Conservation (phyloP, 2,329 filamentous ascomycete genomes). For the Magnaporthales sp. region DNA sequence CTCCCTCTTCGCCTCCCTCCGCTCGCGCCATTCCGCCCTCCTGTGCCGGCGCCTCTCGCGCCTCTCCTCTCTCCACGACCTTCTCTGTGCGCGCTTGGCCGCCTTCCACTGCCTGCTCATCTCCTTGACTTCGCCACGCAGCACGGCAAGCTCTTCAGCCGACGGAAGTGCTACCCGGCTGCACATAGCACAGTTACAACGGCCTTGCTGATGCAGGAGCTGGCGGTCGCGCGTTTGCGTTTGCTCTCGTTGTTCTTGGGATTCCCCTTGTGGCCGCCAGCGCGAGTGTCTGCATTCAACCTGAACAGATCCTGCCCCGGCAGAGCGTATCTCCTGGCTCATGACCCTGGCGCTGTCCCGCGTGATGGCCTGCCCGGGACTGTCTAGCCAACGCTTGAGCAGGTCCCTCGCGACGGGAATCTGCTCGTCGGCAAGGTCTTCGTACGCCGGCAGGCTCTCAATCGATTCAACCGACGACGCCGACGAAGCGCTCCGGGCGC, state of each 20-base stretch:
- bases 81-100: slow-evolving; percentile 26
- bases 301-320: slow-evolving; percentile 12
- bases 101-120: slow-evolving; percentile 35
- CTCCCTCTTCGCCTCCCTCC: slow-evolving; percentile 11
- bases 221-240: slow-evolving; percentile 1
- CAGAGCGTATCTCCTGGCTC: slow-evolving; percentile 32
- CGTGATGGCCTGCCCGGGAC: slow-evolving; percentile 40
- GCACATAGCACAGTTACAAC: slow-evolving; percentile 1
- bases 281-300: not conserved
- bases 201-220: slow-evolving; percentile 7
- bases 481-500: slow-evolving; percentile 23
- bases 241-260: not conserved
- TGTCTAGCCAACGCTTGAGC: slow-evolving; percentile 38
- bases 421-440: slow-evolving; percentile 39
- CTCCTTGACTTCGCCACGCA: slow-evolving; percentile 35
- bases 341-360: slow-evolving; percentile 32
- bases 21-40: slow-evolving; percentile 18
- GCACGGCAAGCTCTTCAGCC: slow-evolving; percentile 21
- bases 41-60: slow-evolving; percentile 22
- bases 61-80: slow-evolving; percentile 20
- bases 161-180: not conserved
- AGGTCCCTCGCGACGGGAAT: slow-evolving; percentile 35
- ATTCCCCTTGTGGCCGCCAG: not conserved
- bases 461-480: slow-evolving; percentile 31
- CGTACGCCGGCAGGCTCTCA: slow-evolving; percentile 45